Percentiles rank a stretch among this genome's conserved stretches.
Evolutionary conservation across 768 basidiomycete genomes (phyloP).

Genomic region (Astraeus odoratus): DNA sequence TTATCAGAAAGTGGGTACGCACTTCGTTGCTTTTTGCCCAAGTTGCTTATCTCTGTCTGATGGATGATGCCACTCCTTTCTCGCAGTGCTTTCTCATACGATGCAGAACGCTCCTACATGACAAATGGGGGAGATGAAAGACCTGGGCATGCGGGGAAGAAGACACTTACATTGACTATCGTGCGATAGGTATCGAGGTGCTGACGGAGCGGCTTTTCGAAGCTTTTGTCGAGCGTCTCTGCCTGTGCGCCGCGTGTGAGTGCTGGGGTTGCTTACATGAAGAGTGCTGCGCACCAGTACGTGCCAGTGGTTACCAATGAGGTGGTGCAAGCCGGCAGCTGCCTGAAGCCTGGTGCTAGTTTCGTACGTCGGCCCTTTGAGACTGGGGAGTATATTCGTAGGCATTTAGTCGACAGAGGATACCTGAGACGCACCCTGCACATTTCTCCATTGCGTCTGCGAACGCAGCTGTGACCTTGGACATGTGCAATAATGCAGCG

Average conservation of each 20-base stretch:
- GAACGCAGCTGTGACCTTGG: conserved; percentile 75
- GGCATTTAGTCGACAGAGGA: background rate
- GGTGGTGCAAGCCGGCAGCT: conserved; percentile 81
- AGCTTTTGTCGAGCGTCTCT: conserved; percentile 78
- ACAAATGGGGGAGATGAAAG: conserved; percentile 3
- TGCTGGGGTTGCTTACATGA: conserved; percentile 5
- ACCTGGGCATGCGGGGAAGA: conserved; percentile 1
- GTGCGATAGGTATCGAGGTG: conserved; percentile 75
- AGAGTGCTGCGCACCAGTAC: conserved; percentile 55
- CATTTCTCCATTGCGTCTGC: conserved; percentile 84
- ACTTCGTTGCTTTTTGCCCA: conserved; percentile 86
- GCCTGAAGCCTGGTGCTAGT: conserved; percentile 78
- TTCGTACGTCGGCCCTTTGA: conserved; percentile 78
- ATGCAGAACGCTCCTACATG: conserved; percentile 69
- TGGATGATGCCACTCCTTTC: conserved; percentile 83
- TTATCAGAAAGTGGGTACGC: conserved; percentile 23
- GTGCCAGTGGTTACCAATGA: conserved; percentile 90
- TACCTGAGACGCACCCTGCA: conserved; percentile 51
- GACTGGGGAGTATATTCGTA: conserved; percentile 30
- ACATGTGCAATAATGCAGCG: conserved; percentile 71
- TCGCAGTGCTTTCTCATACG: conserved; percentile 75
- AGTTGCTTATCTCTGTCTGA: conserved; percentile 75
- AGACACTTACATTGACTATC: conserved; percentile 53
- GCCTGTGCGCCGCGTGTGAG: conserved; percentile 40
- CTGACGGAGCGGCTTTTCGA: conserved; percentile 84